phyloP scores from a whole-genome alignment of 2,329 filamentous ascomycete species.

The Amauroascus verrucosus region DNA sequence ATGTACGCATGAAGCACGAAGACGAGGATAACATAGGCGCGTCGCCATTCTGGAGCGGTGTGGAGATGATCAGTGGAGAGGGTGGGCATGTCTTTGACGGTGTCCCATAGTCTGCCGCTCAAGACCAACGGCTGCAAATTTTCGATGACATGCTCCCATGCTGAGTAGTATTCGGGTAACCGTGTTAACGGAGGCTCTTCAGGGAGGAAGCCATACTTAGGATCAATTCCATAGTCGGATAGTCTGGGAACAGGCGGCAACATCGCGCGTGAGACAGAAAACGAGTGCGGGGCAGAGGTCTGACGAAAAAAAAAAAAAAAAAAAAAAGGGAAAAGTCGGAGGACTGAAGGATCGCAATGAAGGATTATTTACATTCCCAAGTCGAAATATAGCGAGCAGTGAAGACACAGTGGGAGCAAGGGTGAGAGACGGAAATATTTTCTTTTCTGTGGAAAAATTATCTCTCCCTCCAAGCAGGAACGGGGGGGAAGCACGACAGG shows the following conservation, averaged over 20 bases:
- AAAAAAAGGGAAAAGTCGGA: background rate
- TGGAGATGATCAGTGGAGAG: conserved; percentile 73
- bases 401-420: background rate
- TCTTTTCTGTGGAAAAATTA: background rate
- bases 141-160: conserved; percentile 78
- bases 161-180: conserved; percentile 83
- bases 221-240: conserved; percentile 60
- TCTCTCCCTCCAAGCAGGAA: background rate
- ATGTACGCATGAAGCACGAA: conserved; percentile 80
- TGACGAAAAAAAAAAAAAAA: background rate
- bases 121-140: conserved; percentile 83
- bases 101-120: conserved; percentile 67
- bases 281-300: background rate
- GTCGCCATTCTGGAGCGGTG: conserved; percentile 80
- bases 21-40: conserved; percentile 67
- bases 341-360: background rate
- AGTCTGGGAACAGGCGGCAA: conserved; percentile 42
- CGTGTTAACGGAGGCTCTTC: conserved; percentile 65
- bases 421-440: background rate
- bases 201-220: conserved; percentile 74
- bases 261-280: conserved; percentile 24
- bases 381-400: background rate
- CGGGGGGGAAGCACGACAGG: background rate
- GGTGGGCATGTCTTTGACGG: conserved; percentile 70
- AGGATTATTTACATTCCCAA: conserved; percentile 2